Conservation (phyloP, 2,329 filamentous ascomycete species). For the Ceratocystis cubensis region DNA sequence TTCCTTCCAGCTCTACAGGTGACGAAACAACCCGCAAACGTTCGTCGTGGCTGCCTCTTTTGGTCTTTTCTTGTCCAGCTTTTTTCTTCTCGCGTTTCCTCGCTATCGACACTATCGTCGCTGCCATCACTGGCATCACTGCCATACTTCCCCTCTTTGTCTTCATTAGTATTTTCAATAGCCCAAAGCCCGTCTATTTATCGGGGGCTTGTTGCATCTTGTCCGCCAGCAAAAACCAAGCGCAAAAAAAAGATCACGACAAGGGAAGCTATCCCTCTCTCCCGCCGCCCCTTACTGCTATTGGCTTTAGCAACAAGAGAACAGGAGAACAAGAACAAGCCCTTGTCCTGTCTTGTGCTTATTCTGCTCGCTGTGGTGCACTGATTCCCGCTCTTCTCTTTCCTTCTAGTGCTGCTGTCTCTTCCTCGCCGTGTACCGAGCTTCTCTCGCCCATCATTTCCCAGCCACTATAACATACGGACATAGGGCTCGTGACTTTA, state of each 20-base stretch:
- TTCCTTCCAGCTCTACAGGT: neutral
- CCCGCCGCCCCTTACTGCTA: too few species aligned
- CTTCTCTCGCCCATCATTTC: neutral
- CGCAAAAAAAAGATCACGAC: too few species aligned
- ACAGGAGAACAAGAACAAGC: neutral
- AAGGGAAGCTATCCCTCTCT: too few species aligned
- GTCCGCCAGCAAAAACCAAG: too few species aligned
- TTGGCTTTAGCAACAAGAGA: neutral
- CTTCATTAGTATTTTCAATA: too few species aligned
- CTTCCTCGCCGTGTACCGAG: neutral
- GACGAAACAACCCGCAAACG: neutral
- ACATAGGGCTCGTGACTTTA: neutral
- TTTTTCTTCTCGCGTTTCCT: neutral
- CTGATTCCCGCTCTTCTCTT: neutral
- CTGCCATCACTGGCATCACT: too few species aligned
- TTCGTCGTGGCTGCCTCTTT: neutral
- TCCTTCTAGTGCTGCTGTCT: neutral
- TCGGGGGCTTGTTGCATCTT: too few species aligned
- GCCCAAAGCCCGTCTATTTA: too few species aligned
- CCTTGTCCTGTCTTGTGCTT: neutral
- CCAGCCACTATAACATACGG: neutral
- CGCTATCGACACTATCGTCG: neutral
- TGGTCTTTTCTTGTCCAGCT: neutral
- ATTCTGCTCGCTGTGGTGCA: neutral
- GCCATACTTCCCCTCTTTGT: too few species aligned